Base-by-base conservation (phyloP, 2,329 filamentous ascomycete genomes). In the Alternaria novae-zelandiae region DNA sequence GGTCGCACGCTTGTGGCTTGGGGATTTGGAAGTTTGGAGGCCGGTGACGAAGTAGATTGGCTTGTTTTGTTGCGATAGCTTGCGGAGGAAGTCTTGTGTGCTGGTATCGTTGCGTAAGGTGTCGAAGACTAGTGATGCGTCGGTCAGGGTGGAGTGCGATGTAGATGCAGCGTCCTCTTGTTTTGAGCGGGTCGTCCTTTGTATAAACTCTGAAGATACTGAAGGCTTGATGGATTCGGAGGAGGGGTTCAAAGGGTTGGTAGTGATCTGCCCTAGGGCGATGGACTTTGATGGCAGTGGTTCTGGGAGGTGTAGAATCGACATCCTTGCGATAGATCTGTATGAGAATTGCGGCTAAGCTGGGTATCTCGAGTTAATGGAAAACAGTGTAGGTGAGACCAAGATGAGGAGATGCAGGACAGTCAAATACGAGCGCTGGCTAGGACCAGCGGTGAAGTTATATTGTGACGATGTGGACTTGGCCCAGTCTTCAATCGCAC, bases 11-110 rank as follows among this genome's bases (percentile, higher is more conserved):
- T 53, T 23, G 43, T 32, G 15, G 57, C 44, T 28, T 54, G 36
- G 57, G 41, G 58, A 36, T 71, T 65, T 61, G 67, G 50, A 60
- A 60, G 90, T 73, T 82, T 87, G 4, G 71, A 80, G 15, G 77
- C 82, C 2, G 74, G 85, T 58, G 79, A 84, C 50, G 82, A 86
- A 66, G 68, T 75, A 78, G 9, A 77, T 61, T 11, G 73, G 69
- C 47, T 67, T 67, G 86, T 89, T 72, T 82, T 82, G 51, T 83
- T 81, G 20, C 82, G 70, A 67, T 56, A 71, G 68, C 7, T 70
- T 68, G 61, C 66, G 68, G 15, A 78, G 64, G 36, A 70, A 75
- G 10, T 59, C 54, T 10, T 67, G 72, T 5, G 69, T 63, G 13
- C 64, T 47, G 20, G 68, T 59, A 41, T 74, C 70, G 28, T 65